These are phyloP conservation scores for Fraxinus americana DNA, from an alignment of 257 asterid genomes.

Conservation along the genomic window DNA sequence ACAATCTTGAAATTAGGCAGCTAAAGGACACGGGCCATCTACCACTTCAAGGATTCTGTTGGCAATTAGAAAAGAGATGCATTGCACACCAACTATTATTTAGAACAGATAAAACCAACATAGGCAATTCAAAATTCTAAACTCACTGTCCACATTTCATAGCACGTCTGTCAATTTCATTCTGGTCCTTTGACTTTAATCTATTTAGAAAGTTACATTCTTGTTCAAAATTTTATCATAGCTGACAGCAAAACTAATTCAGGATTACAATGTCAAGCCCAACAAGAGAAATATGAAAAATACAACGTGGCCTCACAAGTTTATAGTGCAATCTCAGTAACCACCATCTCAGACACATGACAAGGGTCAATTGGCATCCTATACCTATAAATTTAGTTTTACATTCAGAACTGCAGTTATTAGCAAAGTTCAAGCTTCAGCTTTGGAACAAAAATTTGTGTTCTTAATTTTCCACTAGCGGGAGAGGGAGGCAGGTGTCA, in stretches of 20 bases:
- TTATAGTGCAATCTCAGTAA: background rate
- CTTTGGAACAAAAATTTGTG: background rate
- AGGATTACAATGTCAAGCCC: background rate
- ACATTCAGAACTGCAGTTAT: background rate
- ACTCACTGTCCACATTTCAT: background rate
- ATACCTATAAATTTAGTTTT: background rate
- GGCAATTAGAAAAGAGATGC: background rate
- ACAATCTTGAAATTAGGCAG: background rate
- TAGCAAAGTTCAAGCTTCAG: background rate
- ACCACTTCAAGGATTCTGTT: background rate
- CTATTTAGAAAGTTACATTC: background rate
- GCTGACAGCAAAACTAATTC: background rate
- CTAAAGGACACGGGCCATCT: background rate
- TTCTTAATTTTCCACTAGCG: background rate
- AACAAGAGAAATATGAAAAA: background rate
- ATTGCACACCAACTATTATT: background rate
- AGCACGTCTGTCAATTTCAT: background rate
- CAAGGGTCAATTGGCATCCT: background rate
- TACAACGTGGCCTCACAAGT: background rate
- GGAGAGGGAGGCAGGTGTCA: background rate
- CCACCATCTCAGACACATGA: background rate
- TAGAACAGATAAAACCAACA: background rate
- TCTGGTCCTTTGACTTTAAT: background rate
- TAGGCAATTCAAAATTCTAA: background rate
- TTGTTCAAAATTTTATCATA: background rate